Evolutionary conservation across 2,329 filamentous ascomycete genomes (phyloP).

Genomic region (Pseudomassariella vexata): DNA sequence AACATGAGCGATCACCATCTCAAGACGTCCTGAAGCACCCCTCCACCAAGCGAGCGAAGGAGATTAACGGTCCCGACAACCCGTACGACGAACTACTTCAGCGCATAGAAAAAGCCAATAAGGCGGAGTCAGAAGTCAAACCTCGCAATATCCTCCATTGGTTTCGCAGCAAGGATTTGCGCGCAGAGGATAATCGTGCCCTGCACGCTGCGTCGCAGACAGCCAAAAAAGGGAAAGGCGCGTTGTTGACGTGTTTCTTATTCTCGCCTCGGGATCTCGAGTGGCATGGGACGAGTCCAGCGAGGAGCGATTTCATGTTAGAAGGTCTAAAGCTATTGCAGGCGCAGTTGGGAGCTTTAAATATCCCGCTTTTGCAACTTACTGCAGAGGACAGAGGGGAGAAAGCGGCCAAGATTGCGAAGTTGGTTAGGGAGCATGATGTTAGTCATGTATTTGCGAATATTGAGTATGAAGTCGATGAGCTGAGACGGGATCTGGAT

Average conservation of each 20-base stretch:
- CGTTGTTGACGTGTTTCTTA: conserved; percentile 15
- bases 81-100: conserved; percentile 11
- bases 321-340: conserved; percentile 13
- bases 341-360: conserved; percentile 11
- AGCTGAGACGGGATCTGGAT: conserved; percentile 17
- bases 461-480: conserved; percentile 19
- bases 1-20: conserved; percentile 14
- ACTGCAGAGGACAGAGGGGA: conserved; percentile 11
- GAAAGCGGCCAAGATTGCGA: conserved; percentile 10
- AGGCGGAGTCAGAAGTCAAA: not conserved
- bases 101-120: conserved; percentile 5
- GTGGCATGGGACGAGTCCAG: conserved; percentile 18
- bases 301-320: conserved; percentile 16
- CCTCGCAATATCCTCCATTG: conserved; percentile 15
- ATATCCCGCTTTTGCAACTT: conserved; percentile 16
- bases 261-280: conserved; percentile 17
- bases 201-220: conserved; percentile 14
- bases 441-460: conserved; percentile 18
- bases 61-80: conserved; percentile 15
- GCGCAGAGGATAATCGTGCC: conserved; percentile 17
- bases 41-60: conserved; percentile 19
- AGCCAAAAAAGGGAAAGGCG: conserved; percentile 9
- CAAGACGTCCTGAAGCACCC: conserved; percentile 16
- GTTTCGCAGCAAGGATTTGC: conserved; percentile 19
- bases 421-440: conserved; percentile 11